Conservation (phyloP, 768 basidiomycete species). For the Holtermanniella nyarrowii region DNA sequence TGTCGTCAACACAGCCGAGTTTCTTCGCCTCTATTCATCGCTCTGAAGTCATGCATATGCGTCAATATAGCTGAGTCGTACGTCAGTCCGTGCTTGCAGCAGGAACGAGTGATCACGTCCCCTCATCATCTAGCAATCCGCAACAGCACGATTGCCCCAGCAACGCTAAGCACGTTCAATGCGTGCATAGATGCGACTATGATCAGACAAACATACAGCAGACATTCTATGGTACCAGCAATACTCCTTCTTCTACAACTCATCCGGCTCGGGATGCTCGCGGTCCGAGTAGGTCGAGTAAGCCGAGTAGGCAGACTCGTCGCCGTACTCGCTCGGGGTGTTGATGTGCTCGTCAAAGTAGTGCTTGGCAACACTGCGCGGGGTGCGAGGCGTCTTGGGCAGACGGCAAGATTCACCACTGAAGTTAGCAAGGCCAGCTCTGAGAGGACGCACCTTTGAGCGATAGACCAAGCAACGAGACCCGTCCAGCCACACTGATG, state of each 20-base stretch:
- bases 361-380: slow-evolving; percentile 72
- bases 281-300: slow-evolving; percentile 32
- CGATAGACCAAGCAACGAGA: slow-evolving; percentile 50
- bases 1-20: too few species aligned
- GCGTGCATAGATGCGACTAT: too few species aligned
- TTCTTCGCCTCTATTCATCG: too few species aligned
- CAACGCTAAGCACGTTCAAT: too few species aligned
- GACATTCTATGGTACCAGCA: neutral
- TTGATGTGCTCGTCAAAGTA: slow-evolving; percentile 69
- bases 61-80: too few species aligned
- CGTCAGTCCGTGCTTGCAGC: too few species aligned
- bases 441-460: slow-evolving; percentile 61
- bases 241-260: slow-evolving; percentile 17
- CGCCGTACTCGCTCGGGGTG: slow-evolving; percentile 28
- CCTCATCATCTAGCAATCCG: too few species aligned
- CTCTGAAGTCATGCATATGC: too few species aligned
- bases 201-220: neutral
- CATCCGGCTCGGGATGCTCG: slow-evolving; percentile 38
- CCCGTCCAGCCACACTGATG: slow-evolving; percentile 92
- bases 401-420: slow-evolving; percentile 58
- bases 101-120: too few species aligned
- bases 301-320: slow-evolving; percentile 30
- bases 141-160: too few species aligned
- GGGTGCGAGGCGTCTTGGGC: slow-evolving; percentile 88
- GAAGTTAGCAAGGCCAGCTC: neutral